Evolutionary conservation across 2,329 filamentous ascomycete genomes (phyloP), one percentile per base, ranked within the genome.

Genomic region (Neonectria ditissima): DNA sequence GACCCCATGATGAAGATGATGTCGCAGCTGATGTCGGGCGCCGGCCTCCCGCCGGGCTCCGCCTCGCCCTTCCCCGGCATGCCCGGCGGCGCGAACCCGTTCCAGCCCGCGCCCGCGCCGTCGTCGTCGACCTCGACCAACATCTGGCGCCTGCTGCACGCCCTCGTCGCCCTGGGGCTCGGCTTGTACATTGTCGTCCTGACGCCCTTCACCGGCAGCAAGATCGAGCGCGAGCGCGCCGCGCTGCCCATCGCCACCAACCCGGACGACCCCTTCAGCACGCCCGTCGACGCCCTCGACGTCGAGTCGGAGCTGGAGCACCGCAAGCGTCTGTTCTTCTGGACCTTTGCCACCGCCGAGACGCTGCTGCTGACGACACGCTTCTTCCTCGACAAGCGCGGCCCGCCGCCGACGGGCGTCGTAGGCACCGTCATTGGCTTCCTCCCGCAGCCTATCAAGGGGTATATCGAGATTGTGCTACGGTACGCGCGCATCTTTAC

Each of bases 271-370:
- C 68, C 69, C 13, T 63, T 72, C n/a, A 60, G 47, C 26, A 66
- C 67, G 14, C 70, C 70, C 13, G 48, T 54, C 14, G 70, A 75
- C 13, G 68, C 62, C 9, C 58, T 65, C 14, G 75, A 74, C 48
- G 67, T 69, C 14, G 75, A 75, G 53, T 73, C 73, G 13, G 75
- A 76, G 43, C 63, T 75, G 22, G 76, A 78, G 62, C 75, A 70
- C 52, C 76, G 73, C 45, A 77, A 74, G 67, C 72, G 65, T 50
- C 55, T 79, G 22, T 90, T 94, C 78, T 94, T 95, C 78, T 93
- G 89, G 82, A 85, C 92, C n/a, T 96, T 95, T 75, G 90, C 91
- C 6, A 93, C 92, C 0, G 89, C 88, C 32, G 92, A 96, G 80
- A 84, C 92, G 11, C 76, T 92, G 56, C 81, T 95, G 66, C 87